Base-by-base conservation (phyloP, 805 yeast species). In the Candida ulmi region DNA sequence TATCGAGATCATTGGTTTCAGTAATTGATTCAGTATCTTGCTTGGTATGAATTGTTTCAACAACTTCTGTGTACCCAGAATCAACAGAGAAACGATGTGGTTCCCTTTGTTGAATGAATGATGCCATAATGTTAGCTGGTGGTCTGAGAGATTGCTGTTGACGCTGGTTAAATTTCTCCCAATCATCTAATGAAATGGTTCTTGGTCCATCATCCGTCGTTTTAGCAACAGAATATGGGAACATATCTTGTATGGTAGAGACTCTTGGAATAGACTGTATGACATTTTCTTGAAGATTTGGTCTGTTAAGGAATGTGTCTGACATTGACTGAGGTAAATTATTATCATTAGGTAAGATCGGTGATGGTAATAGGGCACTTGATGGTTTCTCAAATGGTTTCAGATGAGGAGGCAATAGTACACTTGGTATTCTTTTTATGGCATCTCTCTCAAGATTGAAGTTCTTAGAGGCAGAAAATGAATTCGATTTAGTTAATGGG, bases 351-450 rank as follows among this genome's bases (percentile, higher is more conserved):
- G 11, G 12, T 5, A 31, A 31, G 3, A 4, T 9, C 17, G 33
- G 25, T 15, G 41, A 5, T 17, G 35, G 12, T n/a, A 13, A 15
- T 17, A 31, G 6, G 17, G 33, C 24, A 15, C 5, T 3, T 17
- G 30, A 4, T 19, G 19, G 24, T 17, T 41, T 42, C 11, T 37
- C 46, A 18, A 46, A 51, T n/a, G 48, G 48, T 33, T 46, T 49
- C 34, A 55, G 27, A 38, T 55, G 60, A 2, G 60, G 60, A 9
- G 60, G 58, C 2, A 55, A 30, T 16, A 55, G 36, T 7, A 38
- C 57, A 31, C 46, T 42, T 11, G 60, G 60, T 11, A 54, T 49
- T 43, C 60, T 45, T 17, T 37, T 54, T 18, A 55, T 33, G 2
- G 58, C 58, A 37, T 52, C 55, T 36, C 54, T 46, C 35, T 55